Evolutionary conservation across 495 filamentous ascomycete species (phyloP).

Genomic region (Sphaerosporella brunnea): DNA sequence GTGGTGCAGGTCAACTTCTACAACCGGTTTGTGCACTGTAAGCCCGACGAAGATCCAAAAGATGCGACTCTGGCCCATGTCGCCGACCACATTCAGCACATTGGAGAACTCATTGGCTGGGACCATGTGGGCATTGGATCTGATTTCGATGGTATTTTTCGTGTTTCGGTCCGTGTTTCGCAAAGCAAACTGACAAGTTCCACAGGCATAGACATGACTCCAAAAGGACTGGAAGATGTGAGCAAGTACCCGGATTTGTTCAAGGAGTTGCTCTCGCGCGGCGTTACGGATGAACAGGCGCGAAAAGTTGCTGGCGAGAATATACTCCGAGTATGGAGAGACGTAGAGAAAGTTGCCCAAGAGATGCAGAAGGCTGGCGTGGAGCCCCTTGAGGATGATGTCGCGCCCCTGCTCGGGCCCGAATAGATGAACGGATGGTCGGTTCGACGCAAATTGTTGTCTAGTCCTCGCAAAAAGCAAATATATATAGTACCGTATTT

Average conservation of each 20-base stretch:
- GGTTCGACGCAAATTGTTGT: too few species aligned
- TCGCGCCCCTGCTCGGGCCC: too few species aligned
- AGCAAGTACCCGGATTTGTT: constrained; percentile 68
- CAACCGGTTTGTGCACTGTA: constrained; percentile 62
- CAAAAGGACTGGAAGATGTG: constrained; percentile 56
- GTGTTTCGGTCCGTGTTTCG: neutral
- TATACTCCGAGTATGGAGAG: constrained; percentile 55
- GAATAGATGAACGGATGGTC: too few species aligned
- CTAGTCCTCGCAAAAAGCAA: too few species aligned
- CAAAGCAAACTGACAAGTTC: neutral
- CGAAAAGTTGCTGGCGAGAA: constrained; percentile 55
- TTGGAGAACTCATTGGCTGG: constrained; percentile 51
- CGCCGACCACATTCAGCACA: constrained; percentile 52
- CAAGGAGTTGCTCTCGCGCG: constrained; percentile 48
- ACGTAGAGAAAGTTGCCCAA: constrained; percentile 46
- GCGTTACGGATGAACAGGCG: constrained; percentile 49
- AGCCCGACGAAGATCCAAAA: constrained; percentile 35
- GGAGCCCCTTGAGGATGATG: constrained; percentile 44
- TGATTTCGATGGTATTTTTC: constrained; percentile 49
- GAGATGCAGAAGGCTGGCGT: constrained; percentile 43
- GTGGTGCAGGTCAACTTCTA: constrained; percentile 65
- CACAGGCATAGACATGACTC: constrained; percentile 33
- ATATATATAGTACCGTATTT: too few species aligned
- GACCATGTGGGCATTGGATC: constrained; percentile 58
- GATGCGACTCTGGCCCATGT: constrained; percentile 67